Conservation (phyloP, 2,329 filamentous ascomycete genomes). For the Colletotrichum aenigma region DNA sequence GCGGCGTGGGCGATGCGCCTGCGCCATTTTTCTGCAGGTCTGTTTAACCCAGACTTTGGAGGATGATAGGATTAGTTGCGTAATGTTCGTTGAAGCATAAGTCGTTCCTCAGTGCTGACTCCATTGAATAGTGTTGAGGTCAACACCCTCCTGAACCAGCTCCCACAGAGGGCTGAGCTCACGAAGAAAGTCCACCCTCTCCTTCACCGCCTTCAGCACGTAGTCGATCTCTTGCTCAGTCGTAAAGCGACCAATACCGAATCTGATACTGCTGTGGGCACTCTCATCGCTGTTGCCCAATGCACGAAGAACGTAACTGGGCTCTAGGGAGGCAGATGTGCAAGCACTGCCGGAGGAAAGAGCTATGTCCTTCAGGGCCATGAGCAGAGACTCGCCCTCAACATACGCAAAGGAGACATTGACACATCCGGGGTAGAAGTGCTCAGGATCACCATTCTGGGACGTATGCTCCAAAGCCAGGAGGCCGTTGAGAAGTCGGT, state of each 20-base stretch:
- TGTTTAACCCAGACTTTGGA: neutral
- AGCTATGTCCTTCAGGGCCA: constrained; percentile 98
- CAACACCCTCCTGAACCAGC: constrained; percentile 94
- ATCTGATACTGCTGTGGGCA: constrained; percentile 96
- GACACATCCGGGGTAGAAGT: constrained; percentile 94
- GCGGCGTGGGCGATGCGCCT: neutral
- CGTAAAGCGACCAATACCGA: constrained; percentile 96
- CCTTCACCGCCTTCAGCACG: constrained; percentile 89
- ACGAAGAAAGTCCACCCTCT: constrained; percentile 89
- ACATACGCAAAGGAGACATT: constrained; percentile 99
- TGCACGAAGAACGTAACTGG: constrained; percentile 92
- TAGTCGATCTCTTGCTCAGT: constrained; percentile 97
- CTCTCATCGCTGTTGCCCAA: constrained; percentile 97
- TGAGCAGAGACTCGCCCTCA: constrained; percentile 95
- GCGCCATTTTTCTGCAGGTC: neutral
- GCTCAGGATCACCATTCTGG: constrained; percentile 82
- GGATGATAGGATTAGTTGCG: neutral
- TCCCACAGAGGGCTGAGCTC: constrained; percentile 98
- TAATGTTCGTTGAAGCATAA: neutral
- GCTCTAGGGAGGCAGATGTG: constrained; percentile 94
- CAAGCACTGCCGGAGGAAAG: constrained; percentile 96
- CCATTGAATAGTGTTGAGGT: constrained; percentile 97
- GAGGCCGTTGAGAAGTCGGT: constrained; percentile 81
- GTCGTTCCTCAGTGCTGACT: constrained; percentile 77
- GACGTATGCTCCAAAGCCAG: constrained; percentile 89